These are phyloP conservation scores for Hordeum vulgare DNA, from an alignment of 176 grass and related monocot genomes.

Conservation along the genomic window MorexV3_pseudomolecules_assembly NC_058519.1:225505061-225505560, in stretches of 20 bases:
- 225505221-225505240: conserved; percentile 22
- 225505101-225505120: conserved; percentile 43
- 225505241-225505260: conserved; percentile 9
- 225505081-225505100: conserved; percentile 43
- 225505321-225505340: not conserved
- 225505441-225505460: not conserved
- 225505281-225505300: not conserved
- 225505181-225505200: conserved; percentile 30
- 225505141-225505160: not conserved
- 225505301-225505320: not conserved
- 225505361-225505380: not conserved
- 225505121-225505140: conserved; percentile 42
- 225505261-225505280: not conserved
- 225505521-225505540: not conserved
- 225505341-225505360: not conserved
- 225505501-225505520: not conserved
- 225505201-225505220: conserved; percentile 22
- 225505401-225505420: not conserved
- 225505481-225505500: not conserved
- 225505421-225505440: not conserved
- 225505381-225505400: not conserved
- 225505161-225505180: not conserved
- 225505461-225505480: not conserved
- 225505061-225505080: conserved; percentile 27
- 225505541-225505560: conserved; percentile 31